Percentiles rank a stretch among this genome's conserved stretches.
These are phyloP conservation scores for Posidonia australis DNA, from an alignment of 106 monocot genomes.

Conservation along the genomic window DNA sequence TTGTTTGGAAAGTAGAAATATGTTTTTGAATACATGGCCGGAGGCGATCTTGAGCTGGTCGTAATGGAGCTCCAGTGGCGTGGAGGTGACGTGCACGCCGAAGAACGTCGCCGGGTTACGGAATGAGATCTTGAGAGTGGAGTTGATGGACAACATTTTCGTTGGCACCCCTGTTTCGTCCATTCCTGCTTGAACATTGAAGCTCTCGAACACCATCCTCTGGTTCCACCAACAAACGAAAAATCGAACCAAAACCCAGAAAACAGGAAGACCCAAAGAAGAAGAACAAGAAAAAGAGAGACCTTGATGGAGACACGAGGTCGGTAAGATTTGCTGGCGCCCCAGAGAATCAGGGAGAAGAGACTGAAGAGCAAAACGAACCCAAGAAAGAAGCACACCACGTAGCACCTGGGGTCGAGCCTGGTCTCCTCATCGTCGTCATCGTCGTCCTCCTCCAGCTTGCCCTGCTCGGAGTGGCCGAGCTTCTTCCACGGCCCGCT, in stretches of 20 bases:
- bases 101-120: conserved; percentile 86
- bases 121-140: conserved; percentile 65
- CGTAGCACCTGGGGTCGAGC: conserved; percentile 38
- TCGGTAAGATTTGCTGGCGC: conserved; percentile 56
- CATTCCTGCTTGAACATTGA: conserved; percentile 75
- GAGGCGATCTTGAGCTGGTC: conserved; percentile 61
- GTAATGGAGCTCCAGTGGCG: conserved; percentile 54
- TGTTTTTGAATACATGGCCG: conserved; percentile 25
- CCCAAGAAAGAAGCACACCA: conserved; percentile 28
- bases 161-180: conserved; percentile 78
- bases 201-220: conserved; percentile 75
- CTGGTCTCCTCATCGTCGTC: not conserved
- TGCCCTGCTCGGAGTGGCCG: conserved; percentile 12
- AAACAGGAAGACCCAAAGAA: not conserved
- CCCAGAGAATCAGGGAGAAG: conserved; percentile 85
- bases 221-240: conserved; percentile 9
- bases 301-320: conserved; percentile 65
- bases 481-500: conserved; percentile 38
- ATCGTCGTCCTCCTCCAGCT: not conserved
- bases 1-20: no score
- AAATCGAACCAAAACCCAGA: not conserved
- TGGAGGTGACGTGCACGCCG: conserved; percentile 77
- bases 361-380: conserved; percentile 57
- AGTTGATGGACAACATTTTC: conserved; percentile 73
- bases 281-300: not conserved